Evolutionary conservation across 2,329 filamentous ascomycete species (phyloP).

Genomic region (Neonectria hederae): DNA sequence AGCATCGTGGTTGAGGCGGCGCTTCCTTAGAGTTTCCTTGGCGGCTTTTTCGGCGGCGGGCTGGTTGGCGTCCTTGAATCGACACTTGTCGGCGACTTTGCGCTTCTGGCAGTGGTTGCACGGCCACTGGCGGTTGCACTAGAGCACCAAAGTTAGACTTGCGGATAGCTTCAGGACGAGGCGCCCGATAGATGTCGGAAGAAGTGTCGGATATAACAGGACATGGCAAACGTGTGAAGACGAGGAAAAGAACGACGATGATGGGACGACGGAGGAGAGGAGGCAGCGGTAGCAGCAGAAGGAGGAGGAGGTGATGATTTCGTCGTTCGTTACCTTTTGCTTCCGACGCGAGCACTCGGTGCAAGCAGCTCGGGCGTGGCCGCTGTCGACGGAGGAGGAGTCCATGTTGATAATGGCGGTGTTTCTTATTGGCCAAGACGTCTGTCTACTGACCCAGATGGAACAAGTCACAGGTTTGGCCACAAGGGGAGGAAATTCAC

Average conservation of each 20-base stretch:
- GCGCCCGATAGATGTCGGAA: neutral
- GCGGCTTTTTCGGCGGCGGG: slow-evolving; percentile 35
- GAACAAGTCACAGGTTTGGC: neutral
- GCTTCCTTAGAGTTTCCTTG: slow-evolving; percentile 37
- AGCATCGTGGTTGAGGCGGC: slow-evolving; percentile 32
- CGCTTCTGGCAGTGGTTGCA: slow-evolving; percentile 53
- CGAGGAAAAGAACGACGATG: neutral
- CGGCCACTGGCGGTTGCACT: slow-evolving; percentile 54
- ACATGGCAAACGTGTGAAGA: neutral
- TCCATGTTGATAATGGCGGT: slow-evolving; percentile 22
- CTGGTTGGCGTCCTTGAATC: slow-evolving; percentile 43
- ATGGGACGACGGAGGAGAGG: neutral
- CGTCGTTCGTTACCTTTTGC: slow-evolving; percentile 46
- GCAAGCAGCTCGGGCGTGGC: slow-evolving; percentile 49
- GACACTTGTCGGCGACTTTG: slow-evolving; percentile 50
- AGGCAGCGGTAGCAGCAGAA: neutral
- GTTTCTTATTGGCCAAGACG: neutral
- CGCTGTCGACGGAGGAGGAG: slow-evolving; percentile 25
- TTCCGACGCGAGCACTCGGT: slow-evolving; percentile 55
- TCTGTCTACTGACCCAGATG: neutral
- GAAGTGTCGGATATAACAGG: slow-evolving; percentile 20
- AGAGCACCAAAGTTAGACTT: neutral
- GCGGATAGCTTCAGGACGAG: neutral
- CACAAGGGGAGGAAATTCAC: neutral
- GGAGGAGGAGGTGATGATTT: neutral